Evolutionary conservation across 148 eudicot species (phyloP).

Genomic region (Polygonum maritimum): DNA sequence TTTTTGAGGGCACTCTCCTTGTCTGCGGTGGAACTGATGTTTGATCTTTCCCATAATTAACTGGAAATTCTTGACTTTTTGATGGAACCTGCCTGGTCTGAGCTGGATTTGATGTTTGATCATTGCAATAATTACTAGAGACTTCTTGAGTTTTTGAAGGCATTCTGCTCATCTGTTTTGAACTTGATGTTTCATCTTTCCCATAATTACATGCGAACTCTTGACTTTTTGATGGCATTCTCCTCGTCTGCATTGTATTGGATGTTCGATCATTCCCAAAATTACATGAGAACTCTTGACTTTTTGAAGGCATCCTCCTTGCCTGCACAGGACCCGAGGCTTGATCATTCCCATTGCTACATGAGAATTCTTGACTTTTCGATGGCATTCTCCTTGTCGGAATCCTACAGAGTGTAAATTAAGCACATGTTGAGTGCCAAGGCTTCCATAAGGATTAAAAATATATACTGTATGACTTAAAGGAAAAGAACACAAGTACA

Average conservation of each 20-base stretch:
- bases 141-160: neutral
- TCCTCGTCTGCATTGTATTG: neutral
- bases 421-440: neutral
- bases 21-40: neutral
- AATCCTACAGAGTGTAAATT: constrained; percentile 2
- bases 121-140: neutral
- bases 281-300: constrained; percentile 1
- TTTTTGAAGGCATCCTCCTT: constrained; percentile 6
- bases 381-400: constrained; percentile 5
- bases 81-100: neutral
- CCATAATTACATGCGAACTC: neutral
- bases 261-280: neutral
- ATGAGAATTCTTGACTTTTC: constrained; percentile 9
- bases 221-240: neutral
- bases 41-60: neutral
- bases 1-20: neutral
- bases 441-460: neutral
- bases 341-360: neutral
- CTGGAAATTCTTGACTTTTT: constrained; percentile 6
- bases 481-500: neutral
- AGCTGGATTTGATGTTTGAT: neutral
- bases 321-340: neutral
- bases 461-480: neutral
- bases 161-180: neutral
- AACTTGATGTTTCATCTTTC: constrained; percentile 1